Conservation (phyloP, 331 rosid species). For the Malus hybrid region DNA sequence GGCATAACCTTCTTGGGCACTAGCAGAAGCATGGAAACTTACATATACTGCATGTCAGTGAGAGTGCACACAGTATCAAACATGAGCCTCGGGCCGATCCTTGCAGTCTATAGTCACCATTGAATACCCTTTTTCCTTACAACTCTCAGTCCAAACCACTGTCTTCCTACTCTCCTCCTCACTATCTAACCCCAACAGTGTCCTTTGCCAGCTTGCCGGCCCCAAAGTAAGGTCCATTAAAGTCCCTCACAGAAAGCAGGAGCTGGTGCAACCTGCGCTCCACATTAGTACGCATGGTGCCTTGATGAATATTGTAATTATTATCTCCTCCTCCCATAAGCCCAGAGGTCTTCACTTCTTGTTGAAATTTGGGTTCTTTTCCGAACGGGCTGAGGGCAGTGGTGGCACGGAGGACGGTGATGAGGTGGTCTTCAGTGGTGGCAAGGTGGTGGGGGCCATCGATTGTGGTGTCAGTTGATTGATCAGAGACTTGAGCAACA, state of each 20-base stretch:
- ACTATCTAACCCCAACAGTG: not conserved
- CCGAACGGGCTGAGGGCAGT: conserved; percentile 7
- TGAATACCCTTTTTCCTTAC: conserved; percentile 52
- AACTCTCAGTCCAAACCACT: conserved; percentile 44
- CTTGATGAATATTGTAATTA: not conserved
- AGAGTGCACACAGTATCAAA: conserved; percentile 73
- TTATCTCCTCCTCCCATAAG: conserved; percentile 23
- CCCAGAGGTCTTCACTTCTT: conserved; percentile 34
- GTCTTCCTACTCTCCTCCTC: conserved; percentile 27
- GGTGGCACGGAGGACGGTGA: conserved; percentile 44
- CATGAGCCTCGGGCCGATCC: conserved; percentile 71
- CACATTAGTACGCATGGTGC: conserved; percentile 34
- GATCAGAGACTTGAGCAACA: conserved; percentile 56
- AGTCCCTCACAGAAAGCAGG: conserved; percentile 52
- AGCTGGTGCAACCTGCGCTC: conserved; percentile 71
- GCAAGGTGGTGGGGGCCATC: conserved; percentile 47
- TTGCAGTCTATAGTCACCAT: conserved; percentile 53
- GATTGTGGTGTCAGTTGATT: conserved; percentile 41
- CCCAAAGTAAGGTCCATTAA: conserved; percentile 29
- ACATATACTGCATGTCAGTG: conserved; percentile 61
- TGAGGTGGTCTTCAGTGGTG: conserved; percentile 42
- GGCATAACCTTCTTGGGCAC: conserved; percentile 33
- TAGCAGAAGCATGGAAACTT: conserved; percentile 59
- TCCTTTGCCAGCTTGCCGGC: not conserved
- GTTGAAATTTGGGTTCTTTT: conserved; percentile 9